These are phyloP conservation scores for Prunella vulgaris DNA, from an alignment of 257 asterid genomes.

Conservation along the genomic window DNA sequence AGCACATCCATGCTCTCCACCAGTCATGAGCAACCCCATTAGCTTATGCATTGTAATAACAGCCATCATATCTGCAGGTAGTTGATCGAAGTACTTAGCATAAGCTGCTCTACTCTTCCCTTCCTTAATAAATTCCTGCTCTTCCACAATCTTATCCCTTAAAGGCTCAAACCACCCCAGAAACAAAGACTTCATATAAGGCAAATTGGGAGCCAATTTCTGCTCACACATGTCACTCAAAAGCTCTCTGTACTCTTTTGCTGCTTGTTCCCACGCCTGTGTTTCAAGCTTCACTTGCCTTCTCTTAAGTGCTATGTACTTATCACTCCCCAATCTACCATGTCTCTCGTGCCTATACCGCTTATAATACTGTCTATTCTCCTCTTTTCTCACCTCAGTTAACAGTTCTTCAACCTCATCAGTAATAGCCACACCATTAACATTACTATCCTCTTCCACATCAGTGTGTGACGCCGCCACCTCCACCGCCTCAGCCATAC, in stretches of 20 bases:
- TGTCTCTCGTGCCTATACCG: conserved; percentile 34
- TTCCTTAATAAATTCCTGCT: conserved; percentile 56
- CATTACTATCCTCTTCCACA: conserved; percentile 44
- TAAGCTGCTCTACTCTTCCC: conserved; percentile 55
- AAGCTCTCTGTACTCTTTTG: conserved; percentile 71
- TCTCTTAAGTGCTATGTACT: conserved; percentile 42
- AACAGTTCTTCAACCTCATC: conserved; percentile 58
- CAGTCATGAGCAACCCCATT: conserved; percentile 68
- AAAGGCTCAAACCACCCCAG: conserved; percentile 96
- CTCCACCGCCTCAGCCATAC: conserved; percentile 86
- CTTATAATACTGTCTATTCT: conserved; percentile 28
- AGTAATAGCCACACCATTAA: conserved; percentile 21
- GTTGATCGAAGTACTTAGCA: conserved; percentile 52
- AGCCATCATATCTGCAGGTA: conserved; percentile 92
- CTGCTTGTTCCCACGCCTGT: conserved; percentile 86
- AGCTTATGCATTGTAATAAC: conserved; percentile 90
- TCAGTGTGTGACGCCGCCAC: conserved; percentile 58
- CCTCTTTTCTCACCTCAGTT: conserved; percentile 55
- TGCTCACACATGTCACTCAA: conserved; percentile 81
- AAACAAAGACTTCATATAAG: conserved; percentile 75
- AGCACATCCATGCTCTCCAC: conserved; percentile 65
- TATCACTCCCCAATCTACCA: conserved; percentile 33
- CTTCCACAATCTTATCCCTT: conserved; percentile 57
- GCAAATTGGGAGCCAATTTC: conserved; percentile 87
- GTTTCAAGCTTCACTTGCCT: conserved; percentile 81